Percentiles rank a stretch among this genome's conserved stretches.
phyloP scores from a whole-genome alignment of 2,329 filamentous ascomycete genomes.

The Trichoderma afroharzianum region DNA sequence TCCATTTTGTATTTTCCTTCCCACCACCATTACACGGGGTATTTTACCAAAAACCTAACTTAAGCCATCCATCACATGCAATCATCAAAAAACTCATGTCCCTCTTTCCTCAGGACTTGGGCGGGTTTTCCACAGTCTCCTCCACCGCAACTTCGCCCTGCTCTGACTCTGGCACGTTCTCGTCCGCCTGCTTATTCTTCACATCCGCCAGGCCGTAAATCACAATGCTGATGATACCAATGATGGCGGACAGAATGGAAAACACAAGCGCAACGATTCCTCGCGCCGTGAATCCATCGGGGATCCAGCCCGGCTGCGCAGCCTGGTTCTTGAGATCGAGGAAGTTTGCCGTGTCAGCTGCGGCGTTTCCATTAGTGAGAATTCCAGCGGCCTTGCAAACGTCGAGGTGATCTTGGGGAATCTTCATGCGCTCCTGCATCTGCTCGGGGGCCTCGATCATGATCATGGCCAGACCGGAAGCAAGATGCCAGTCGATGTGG shows the following conservation, averaged over 20 bases:
- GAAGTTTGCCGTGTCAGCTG: slow-evolving; percentile 4
- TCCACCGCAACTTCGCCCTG: background rate
- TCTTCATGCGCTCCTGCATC: slow-evolving; percentile 14
- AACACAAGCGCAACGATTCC: slow-evolving; percentile 17
- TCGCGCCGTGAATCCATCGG: slow-evolving; percentile 6
- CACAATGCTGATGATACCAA: slow-evolving; percentile 9
- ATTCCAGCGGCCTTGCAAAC: slow-evolving; percentile 8
- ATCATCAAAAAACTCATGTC: slow-evolving; percentile 1
- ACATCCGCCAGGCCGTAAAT: slow-evolving; percentile 14
- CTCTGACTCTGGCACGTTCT: background rate
- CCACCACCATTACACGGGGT: slow-evolving; percentile 2
- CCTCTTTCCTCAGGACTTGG: background rate
- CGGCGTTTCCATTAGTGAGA: slow-evolving; percentile 5
- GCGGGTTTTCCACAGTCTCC: background rate
- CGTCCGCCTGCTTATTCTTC: background rate
- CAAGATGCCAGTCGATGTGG: slow-evolving; percentile 46
- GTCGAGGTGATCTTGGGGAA: slow-evolving; percentile 11
- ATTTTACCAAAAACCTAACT: slow-evolving; percentile 6
- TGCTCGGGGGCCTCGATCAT: slow-evolving; percentile 16
- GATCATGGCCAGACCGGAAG: slow-evolving; percentile 17
- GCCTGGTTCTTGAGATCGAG: slow-evolving; percentile 5
- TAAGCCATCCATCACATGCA: slow-evolving; percentile 1
- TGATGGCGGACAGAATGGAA: slow-evolving; percentile 2
- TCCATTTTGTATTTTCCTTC: background rate
- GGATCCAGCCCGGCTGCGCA: slow-evolving; percentile 6